These are phyloP conservation scores for Camellia sinensis DNA, from an alignment of 148 eudicot species.

Conservation along the genomic window DNA sequence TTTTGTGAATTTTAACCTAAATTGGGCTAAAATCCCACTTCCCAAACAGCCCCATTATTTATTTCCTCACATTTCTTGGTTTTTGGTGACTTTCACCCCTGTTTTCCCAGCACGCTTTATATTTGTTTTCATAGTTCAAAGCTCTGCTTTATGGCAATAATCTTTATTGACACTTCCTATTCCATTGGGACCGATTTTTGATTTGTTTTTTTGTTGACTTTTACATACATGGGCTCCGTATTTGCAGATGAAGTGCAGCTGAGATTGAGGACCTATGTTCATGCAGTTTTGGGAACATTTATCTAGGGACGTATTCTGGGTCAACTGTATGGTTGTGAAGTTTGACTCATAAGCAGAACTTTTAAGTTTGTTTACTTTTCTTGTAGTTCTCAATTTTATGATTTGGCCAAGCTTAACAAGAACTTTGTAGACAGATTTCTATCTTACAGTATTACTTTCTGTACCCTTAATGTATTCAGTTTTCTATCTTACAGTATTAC, in stretches of 20 bases:
- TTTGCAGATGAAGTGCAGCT: conserved; percentile 25
- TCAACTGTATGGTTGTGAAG: conserved; percentile 2
- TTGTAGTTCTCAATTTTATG: background rate
- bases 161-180: background rate
- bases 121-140: no score
- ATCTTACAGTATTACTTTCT: background rate
- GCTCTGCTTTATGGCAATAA: background rate
- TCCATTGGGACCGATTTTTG: background rate
- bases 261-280: background rate
- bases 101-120: no score
- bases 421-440: background rate
- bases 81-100: no score
- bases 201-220: background rate
- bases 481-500: background rate
- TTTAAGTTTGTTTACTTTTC: background rate
- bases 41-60: no score
- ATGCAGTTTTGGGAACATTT: background rate
- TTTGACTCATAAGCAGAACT: background rate
- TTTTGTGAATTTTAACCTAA: no score
- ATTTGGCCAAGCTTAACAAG: background rate
- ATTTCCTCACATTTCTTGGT: no score
- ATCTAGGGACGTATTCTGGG: conserved; percentile 6
- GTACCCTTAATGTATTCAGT: background rate
- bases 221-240: conserved; percentile 8
- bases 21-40: no score